Conservation (phyloP, 2,329 filamentous ascomycete genomes). For the Claviceps fusiformis region DNA sequence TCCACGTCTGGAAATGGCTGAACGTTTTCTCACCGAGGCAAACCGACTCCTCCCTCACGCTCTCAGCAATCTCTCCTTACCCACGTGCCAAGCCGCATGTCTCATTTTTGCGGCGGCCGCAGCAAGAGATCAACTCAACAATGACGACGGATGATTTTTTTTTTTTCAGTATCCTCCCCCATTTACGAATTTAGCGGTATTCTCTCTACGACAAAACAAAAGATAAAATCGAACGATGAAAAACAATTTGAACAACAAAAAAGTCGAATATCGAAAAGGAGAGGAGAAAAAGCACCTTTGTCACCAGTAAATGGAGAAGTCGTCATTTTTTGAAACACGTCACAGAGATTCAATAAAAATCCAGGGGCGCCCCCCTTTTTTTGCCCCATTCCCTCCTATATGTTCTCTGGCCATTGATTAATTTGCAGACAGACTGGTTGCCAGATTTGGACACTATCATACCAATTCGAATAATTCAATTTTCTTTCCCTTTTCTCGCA, state of each 20-base stretch:
- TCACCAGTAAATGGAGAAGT: neutral
- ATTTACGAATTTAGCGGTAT: neutral
- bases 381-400: neutral
- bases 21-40: conserved; percentile 2
- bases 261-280: too few relatives aligned
- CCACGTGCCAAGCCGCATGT: conserved; percentile 2
- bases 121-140: conserved; percentile 2
- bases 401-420: neutral
- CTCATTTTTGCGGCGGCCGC: conserved; percentile 3
- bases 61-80: neutral
- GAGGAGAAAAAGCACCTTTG: neutral
- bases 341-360: neutral
- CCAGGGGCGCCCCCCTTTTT: neutral
- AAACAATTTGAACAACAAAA: too few relatives aligned
- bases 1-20: conserved; percentile 1
- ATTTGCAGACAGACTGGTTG: neutral
- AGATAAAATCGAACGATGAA: too few relatives aligned
- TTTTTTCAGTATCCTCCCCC: too few relatives aligned
- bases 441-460: neutral
- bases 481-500: neutral
- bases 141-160: neutral
- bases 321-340: neutral
- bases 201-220: neutral
- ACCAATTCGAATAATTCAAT: neutral
- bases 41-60: conserved; percentile 1